Evolutionary conservation across 352 stramenopile genomes (phyloP).

Genomic region (Phytopythium boreale): DNA sequence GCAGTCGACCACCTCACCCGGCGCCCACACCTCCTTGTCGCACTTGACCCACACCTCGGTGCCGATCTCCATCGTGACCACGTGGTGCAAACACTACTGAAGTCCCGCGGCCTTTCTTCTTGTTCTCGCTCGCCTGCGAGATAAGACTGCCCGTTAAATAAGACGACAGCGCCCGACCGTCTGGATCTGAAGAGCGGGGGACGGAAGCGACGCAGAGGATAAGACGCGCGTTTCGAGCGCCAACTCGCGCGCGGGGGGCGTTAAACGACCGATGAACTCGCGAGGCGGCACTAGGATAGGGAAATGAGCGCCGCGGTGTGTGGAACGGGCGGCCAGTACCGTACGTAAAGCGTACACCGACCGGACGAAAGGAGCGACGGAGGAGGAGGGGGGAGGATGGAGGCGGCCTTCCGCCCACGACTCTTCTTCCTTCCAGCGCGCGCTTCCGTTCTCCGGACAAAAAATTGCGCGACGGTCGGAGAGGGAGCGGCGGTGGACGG

Average conservation of each 20-base stretch:
- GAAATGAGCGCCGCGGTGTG: neutral
- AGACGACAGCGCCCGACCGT: too few relatives aligned
- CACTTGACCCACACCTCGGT: conserved; percentile 81
- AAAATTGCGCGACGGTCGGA: conserved; percentile 1
- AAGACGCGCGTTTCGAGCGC: too few relatives aligned
- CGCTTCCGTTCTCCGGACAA: neutral
- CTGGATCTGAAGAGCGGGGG: too few relatives aligned
- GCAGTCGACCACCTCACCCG: conserved; percentile 68
- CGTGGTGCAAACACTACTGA: too few relatives aligned
- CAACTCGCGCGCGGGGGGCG: too few relatives aligned
- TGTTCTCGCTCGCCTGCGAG: neutral
- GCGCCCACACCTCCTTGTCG: conserved; percentile 57
- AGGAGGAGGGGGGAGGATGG: neutral
- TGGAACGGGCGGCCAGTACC: too few relatives aligned
- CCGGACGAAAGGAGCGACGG: neutral
- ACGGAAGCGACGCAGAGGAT: too few relatives aligned
- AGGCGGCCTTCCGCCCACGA: neutral
- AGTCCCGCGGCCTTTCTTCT: neutral
- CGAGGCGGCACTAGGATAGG: neutral
- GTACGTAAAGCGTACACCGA: too few relatives aligned
- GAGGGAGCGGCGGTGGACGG: neutral
- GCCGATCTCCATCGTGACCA: conserved; percentile 77
- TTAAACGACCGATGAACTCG: neutral
- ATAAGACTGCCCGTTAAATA: too few relatives aligned
- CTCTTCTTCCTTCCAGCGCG: conserved; percentile 3